These are phyloP conservation scores for Aspergillus udagawae DNA, from an alignment of 2,329 filamentous ascomycete genomes.

Conservation along the genomic window DNA sequence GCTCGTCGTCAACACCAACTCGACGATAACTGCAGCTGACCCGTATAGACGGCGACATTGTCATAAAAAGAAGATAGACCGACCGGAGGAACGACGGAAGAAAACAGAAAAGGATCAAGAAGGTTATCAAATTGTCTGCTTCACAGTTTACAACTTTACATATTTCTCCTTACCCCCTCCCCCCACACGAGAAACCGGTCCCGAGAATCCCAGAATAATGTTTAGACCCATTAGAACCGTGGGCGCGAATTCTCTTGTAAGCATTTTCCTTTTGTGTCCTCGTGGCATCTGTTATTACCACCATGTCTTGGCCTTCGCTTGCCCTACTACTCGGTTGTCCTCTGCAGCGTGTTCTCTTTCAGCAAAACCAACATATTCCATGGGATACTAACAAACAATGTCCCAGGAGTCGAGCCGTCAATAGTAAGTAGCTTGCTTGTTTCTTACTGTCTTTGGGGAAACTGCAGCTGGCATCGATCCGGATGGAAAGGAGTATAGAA, in stretches of 20 bases:
- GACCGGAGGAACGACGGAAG: not conserved
- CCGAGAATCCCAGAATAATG: conserved; percentile 3
- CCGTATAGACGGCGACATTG: not conserved
- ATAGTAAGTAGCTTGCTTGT: conserved; percentile 19
- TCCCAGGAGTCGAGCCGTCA: conserved; percentile 23
- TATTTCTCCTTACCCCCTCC: not conserved
- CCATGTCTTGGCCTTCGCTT: not conserved
- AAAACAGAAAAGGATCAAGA: not conserved
- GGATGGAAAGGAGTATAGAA: not conserved
- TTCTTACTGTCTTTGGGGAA: not conserved
- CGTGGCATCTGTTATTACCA: not conserved
- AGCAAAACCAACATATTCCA: conserved; percentile 4
- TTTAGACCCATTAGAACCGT: conserved; percentile 4
- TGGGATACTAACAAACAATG: conserved; percentile 19
- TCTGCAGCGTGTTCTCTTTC: not conserved
- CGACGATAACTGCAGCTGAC: not conserved
- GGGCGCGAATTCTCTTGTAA: conserved; percentile 3
- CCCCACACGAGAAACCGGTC: conserved; percentile 6
- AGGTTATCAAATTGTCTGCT: not conserved
- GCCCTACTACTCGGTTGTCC: not conserved
- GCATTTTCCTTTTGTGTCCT: not conserved
- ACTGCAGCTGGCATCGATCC: not conserved
- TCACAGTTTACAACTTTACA: not conserved
- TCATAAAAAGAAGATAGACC: not conserved
- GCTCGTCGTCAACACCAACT: not conserved